phyloP scores from a whole-genome alignment of 495 filamentous ascomycete genomes.

The Elaphomyces granulatus region DNA sequence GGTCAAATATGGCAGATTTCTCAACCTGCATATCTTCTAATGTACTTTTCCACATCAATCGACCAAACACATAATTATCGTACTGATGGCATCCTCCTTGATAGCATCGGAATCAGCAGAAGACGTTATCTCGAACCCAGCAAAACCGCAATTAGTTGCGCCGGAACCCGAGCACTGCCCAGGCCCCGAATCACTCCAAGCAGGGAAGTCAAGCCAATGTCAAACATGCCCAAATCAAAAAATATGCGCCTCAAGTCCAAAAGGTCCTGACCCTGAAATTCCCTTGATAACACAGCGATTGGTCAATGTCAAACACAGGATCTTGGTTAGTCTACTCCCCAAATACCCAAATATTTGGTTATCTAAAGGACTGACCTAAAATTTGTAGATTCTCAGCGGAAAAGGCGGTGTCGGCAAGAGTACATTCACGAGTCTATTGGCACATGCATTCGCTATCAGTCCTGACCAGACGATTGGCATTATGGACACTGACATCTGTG shows the following conservation, averaged over 20 bases:
- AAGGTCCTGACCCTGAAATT: slow-evolving; percentile 91
- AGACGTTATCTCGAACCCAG: no score
- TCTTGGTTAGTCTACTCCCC: no score
- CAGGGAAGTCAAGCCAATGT: slow-evolving; percentile 78
- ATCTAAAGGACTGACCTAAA: no score
- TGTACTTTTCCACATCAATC: no score
- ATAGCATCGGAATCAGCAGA: no score
- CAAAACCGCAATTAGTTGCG: no score
- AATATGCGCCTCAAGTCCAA: slow-evolving; percentile 88
- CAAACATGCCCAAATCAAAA: slow-evolving; percentile 88
- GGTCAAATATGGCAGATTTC: no score
- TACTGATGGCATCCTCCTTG: no score
- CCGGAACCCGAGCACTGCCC: slow-evolving; percentile 98
- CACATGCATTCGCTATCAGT: slow-evolving; percentile 73
- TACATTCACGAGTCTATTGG: slow-evolving; percentile 76
- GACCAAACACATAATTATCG: no score
- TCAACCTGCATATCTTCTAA: no score
- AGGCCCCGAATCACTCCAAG: slow-evolving; percentile 74
- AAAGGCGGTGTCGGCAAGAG: slow-evolving; percentile 97
- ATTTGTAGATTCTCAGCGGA: slow-evolving; percentile 71
- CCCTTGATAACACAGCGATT: slow-evolving; percentile 74
- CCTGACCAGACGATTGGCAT: slow-evolving; percentile 64
- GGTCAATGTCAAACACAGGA: slow-evolving; percentile 70
- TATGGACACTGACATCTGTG: slow-evolving; percentile 96
- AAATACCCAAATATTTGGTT: no score